Evolutionary conservation across 768 basidiomycete species (phyloP).

Genomic region (Naganishia randhawae): DNA sequence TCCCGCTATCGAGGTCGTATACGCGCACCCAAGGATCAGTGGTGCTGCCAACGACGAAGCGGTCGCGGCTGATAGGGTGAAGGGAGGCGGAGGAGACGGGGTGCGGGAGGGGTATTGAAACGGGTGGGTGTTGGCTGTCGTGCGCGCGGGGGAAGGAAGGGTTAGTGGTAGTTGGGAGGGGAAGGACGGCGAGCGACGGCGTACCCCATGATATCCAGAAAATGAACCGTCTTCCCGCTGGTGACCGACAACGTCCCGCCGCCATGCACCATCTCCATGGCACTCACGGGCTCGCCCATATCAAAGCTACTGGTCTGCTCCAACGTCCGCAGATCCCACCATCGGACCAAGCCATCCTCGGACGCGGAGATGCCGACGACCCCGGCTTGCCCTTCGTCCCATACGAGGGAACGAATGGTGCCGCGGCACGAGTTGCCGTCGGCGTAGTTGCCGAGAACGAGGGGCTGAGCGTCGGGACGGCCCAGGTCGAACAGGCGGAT

Average conservation of each 20-base stretch:
- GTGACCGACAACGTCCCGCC: conserved; percentile 84
- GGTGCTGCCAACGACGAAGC: conserved; percentile 85
- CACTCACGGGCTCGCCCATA: conserved; percentile 77
- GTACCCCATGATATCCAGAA: conserved; percentile 61
- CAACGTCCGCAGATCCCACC: conserved; percentile 91
- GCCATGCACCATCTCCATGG: conserved; percentile 79
- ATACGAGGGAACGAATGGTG: conserved; percentile 85
- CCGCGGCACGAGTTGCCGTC: conserved; percentile 69
- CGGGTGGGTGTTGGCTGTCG: conserved; percentile 62
- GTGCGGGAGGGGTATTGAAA: conserved; percentile 75
- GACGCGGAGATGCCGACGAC: conserved; percentile 77
- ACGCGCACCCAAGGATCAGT: conserved; percentile 95
- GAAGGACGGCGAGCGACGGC: conserved; percentile 18
- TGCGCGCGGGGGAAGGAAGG: conserved; percentile 43
- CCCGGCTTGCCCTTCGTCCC: conserved; percentile 71
- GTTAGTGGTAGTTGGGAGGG: background rate
- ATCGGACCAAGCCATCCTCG: conserved; percentile 91
- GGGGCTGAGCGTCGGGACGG: conserved; percentile 79
- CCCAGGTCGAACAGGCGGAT: conserved; percentile 88
- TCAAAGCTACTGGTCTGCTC: conserved; percentile 65
- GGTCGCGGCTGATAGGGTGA: conserved; percentile 79
- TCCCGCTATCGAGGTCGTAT: conserved; percentile 76
- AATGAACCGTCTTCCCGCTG: conserved; percentile 85
- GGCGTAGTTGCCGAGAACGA: conserved; percentile 64
- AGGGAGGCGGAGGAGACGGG: conserved; percentile 90